Base-by-base conservation (phyloP, 2,329 filamentous ascomycete species). In the Exophiala oligosperma region DNA sequence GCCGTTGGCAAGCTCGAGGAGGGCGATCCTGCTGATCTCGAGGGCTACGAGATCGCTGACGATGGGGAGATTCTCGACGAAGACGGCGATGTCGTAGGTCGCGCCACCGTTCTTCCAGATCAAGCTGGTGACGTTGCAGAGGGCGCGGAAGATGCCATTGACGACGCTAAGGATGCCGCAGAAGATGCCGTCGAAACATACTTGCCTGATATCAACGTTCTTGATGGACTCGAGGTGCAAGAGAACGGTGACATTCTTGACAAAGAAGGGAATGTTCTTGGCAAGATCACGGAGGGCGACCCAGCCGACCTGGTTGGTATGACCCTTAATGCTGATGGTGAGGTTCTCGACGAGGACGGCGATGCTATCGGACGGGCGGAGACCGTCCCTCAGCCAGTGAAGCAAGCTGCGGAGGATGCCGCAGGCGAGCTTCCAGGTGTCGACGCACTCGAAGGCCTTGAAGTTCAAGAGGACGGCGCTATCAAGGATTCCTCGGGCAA, bases 161-260 rank as follows among this genome's bases (percentile, higher is more conserved):
- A 67, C n/a, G 70, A 69, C 29, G 69, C 65, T 11, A 62, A 68
- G 21, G 76, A 76, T 52, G 56, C 62, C 23, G 66, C 72, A 38
- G 72, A 74, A 26, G 74, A 80, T 49, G 70, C 67, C 17, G 64
- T 63, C 40, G 66, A 73, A 41, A 67, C 71, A 14, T 62, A 71
- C 14, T 66, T 73, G 28, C 72, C 70, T 23, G 70, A 71, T 37
- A 41, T 74, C 8, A 66, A 69, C 14, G 68, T 73, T 48, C 67
- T 76, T 11, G 68, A 73, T 14, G 74, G 72, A 8, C 64, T 74
- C 3, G 67, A 73, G 47, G 80, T 84, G 26, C 73, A 81, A 44
- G 78, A 81, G 51, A 81, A 83, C 26, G 83, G 83, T 35, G 70
- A 77, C 32, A 77, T 85, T 63, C 73, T 78, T 64, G 78, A 83